Evolutionary conservation across 1,284 basidiomycete genomes (phyloP).

Genomic region (Amylostereum chailletii): DNA sequence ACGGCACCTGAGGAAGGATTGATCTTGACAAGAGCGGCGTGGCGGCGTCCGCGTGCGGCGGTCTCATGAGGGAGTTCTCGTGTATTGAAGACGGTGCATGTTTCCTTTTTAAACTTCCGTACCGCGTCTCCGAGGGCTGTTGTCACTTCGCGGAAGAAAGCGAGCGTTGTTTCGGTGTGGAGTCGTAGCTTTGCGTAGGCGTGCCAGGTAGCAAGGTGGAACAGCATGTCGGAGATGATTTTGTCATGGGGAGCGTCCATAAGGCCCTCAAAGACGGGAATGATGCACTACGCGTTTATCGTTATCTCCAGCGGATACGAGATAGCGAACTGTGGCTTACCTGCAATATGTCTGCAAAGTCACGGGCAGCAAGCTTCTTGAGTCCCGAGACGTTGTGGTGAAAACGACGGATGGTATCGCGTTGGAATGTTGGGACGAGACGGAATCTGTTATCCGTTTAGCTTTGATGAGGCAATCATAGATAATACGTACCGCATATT

Average conservation of each 20-base stretch:
- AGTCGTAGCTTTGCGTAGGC: slow-evolving; percentile 21
- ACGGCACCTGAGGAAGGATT: not conserved
- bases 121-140: slow-evolving; percentile 10
- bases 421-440: not conserved
- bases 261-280: slow-evolving; percentile 15
- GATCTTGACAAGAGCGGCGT: not conserved
- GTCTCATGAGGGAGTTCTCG: not conserved
- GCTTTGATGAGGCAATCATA: not conserved
- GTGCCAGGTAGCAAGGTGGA: slow-evolving; percentile 17
- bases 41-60: not conserved
- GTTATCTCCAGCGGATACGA: slow-evolving; percentile 11
- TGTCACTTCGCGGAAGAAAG: slow-evolving; percentile 12
- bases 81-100: slow-evolving; percentile 5
- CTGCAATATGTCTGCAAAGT: slow-evolving; percentile 27
- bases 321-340: slow-evolving; percentile 13
- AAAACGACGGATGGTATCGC: slow-evolving; percentile 21
- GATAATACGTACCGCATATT: not conserved
- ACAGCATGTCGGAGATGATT: slow-evolving; percentile 16
- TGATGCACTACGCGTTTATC: not conserved
- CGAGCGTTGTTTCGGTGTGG: slow-evolving; percentile 19
- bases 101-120: slow-evolving; percentile 11
- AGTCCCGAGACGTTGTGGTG: slow-evolving; percentile 20
- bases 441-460: not conserved
- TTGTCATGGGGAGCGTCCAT: slow-evolving; percentile 15
- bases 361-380: slow-evolving; percentile 22